Conservation (phyloP, 495 filamentous ascomycete genomes). For the Penicillium longicatenatum region DNA sequence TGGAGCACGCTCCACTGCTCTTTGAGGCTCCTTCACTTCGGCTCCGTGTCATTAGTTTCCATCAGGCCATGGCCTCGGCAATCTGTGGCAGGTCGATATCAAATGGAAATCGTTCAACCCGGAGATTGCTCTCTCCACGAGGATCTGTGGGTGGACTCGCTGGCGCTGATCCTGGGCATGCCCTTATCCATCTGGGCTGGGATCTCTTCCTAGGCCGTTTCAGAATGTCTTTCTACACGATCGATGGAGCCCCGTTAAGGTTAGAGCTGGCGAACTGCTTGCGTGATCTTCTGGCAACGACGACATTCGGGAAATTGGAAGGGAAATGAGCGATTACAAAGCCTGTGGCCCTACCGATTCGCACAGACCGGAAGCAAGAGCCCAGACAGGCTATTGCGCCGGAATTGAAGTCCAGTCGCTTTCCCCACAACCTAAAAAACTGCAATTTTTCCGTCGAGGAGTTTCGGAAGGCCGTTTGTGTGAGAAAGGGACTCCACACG, state of each 20-base stretch:
- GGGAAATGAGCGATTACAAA: background rate
- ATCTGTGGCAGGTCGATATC: too few relatives aligned
- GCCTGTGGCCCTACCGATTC: background rate
- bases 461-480: background rate
- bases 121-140: too few relatives aligned
- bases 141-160: too few relatives aligned
- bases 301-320: background rate
- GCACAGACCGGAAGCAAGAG: constrained; percentile 4
- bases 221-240: constrained; percentile 15
- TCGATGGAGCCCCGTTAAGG: background rate
- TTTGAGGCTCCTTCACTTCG: constrained; percentile 25
- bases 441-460: too few relatives aligned
- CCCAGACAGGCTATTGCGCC: constrained; percentile 23
- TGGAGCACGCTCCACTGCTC: constrained; percentile 19
- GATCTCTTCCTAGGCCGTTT: constrained; percentile 8
- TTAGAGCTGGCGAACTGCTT: background rate
- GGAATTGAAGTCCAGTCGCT: constrained; percentile 19
- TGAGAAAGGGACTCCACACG: constrained; percentile 6
- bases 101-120: too few relatives aligned
- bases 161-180: too few relatives aligned
- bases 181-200: background rate
- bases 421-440: constrained; percentile 8
- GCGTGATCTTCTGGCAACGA: background rate
- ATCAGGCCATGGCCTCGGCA: background rate
- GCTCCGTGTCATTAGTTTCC: background rate